These are phyloP conservation scores for Linnemannia schmuckeri DNA, from an alignment of 192 early-diverging fungal species.

Conservation along the genomic window DNA sequence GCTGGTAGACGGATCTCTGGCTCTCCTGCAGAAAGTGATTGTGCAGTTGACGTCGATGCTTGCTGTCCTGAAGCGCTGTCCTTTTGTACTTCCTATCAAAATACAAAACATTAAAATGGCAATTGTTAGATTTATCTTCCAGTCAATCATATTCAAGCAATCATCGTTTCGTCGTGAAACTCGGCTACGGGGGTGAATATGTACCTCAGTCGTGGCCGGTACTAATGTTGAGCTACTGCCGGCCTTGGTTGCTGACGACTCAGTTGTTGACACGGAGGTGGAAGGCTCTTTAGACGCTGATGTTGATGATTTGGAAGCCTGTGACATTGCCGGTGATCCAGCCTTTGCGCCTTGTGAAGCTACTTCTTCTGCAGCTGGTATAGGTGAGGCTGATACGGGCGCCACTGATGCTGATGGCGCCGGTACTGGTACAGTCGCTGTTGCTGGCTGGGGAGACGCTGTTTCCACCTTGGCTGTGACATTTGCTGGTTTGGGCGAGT, in stretches of 20 bases:
- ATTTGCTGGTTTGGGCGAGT: constrained; percentile 11
- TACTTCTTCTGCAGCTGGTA: constrained; percentile 21
- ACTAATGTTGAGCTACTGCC: constrained; percentile 91
- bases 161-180: not conserved
- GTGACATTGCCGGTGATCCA: not conserved
- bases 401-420: not conserved
- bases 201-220: constrained; percentile 35
- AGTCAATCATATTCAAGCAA: not conserved
- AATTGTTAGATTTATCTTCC: not conserved
- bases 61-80: not conserved
- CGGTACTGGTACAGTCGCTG: not conserved
- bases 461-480: constrained; percentile 41
- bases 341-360: not conserved
- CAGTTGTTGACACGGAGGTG: not conserved
- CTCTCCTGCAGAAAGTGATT: constrained; percentile 22
- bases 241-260: not conserved
- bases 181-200: not conserved
- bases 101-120: not conserved
- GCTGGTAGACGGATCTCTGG: constrained; percentile 66
- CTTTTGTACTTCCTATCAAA: not conserved
- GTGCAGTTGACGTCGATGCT: constrained; percentile 2
- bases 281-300: constrained; percentile 78
- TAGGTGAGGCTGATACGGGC: constrained; percentile 12
- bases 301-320: not conserved
- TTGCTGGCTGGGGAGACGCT: constrained; percentile 43